Conservation (phyloP, 257 asterid genomes). For the Asclepias syriaca region DNA sequence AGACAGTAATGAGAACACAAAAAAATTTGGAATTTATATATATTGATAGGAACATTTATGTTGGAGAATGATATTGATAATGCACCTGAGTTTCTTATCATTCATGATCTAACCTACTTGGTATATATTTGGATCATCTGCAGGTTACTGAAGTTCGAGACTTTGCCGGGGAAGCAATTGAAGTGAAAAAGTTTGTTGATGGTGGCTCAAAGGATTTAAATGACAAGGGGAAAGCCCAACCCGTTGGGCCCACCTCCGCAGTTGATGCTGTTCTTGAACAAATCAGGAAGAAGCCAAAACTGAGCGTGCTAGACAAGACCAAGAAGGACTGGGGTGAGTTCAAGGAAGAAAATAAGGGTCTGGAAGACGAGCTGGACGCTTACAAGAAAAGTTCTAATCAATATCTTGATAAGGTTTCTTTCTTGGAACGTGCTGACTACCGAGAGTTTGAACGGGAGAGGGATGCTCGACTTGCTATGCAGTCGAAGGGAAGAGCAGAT, state of each 20-base stretch:
- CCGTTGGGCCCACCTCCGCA: slow-evolving; percentile 59
- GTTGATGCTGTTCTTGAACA: slow-evolving; percentile 90
- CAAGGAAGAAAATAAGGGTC: slow-evolving; percentile 78
- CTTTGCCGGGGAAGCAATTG: slow-evolving; percentile 87
- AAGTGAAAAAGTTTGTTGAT: slow-evolving; percentile 78
- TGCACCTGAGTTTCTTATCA: neutral
- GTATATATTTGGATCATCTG: slow-evolving; percentile 3
- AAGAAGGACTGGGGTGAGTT: slow-evolving; percentile 97
- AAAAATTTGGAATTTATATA: neutral
- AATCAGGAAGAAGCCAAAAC: slow-evolving; percentile 83
- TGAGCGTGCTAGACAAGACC: slow-evolving; percentile 90
- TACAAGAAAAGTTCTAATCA: slow-evolving; percentile 93
- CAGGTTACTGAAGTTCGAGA: slow-evolving; percentile 82
- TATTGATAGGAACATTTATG: neutral
- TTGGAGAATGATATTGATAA: neutral
- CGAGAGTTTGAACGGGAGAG: slow-evolving; percentile 90
- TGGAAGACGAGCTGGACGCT: slow-evolving; percentile 87
- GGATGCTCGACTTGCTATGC: slow-evolving; percentile 79
- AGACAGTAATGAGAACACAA: neutral
- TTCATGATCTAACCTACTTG: slow-evolving; percentile 4
- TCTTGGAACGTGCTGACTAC: slow-evolving; percentile 84
- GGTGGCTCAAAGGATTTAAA: slow-evolving; percentile 49
- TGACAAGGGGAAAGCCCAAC: slow-evolving; percentile 62
- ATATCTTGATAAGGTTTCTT: slow-evolving; percentile 77
- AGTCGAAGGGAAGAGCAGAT: slow-evolving; percentile 74